A percentile compares a stretch with the other conserved stretches of the same genome.
phyloP scores from a whole-genome alignment of 2,329 filamentous ascomycete species.

The Sarocladiaceae sp. region DNA sequence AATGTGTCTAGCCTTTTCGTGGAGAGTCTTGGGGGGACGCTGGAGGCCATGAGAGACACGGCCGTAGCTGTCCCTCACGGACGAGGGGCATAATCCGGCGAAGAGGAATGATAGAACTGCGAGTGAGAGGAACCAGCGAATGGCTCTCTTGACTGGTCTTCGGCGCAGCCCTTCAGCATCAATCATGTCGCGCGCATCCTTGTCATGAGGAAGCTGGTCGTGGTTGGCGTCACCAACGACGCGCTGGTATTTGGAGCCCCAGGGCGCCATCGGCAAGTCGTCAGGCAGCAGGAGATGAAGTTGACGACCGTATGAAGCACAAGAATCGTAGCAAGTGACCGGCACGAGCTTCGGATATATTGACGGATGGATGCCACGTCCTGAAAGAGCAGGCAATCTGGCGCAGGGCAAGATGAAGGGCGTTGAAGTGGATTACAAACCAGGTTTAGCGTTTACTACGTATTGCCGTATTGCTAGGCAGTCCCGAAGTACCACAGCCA shows the following conservation, averaged over 20 bases:
- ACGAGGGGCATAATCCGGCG: slow-evolving; percentile 1
- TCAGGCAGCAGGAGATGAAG: too few relatives aligned
- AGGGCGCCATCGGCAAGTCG: background rate
- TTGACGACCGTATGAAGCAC: too few relatives aligned
- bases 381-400: too few relatives aligned
- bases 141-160: background rate
- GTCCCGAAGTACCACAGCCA: too few relatives aligned
- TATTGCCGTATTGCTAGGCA: too few relatives aligned
- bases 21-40: slow-evolving; percentile 20
- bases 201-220: background rate
- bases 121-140: slow-evolving; percentile 2
- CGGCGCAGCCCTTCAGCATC: background rate
- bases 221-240: slow-evolving; percentile 2
- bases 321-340: too few relatives aligned
- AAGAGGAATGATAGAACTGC: slow-evolving; percentile 4
- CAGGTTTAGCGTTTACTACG: too few relatives aligned
- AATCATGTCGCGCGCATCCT: background rate
- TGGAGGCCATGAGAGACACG: background rate
- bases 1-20: slow-evolving; percentile 40
- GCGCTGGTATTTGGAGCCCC: background rate
- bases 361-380: too few relatives aligned
- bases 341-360: too few relatives aligned
- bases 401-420: too few relatives aligned
- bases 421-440: too few relatives aligned
- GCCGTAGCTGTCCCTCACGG: background rate